These are phyloP conservation scores for Vitis hybrid DNA, from an alignment of 177 flowering plant genomes.

Conservation along the genomic window DNA sequence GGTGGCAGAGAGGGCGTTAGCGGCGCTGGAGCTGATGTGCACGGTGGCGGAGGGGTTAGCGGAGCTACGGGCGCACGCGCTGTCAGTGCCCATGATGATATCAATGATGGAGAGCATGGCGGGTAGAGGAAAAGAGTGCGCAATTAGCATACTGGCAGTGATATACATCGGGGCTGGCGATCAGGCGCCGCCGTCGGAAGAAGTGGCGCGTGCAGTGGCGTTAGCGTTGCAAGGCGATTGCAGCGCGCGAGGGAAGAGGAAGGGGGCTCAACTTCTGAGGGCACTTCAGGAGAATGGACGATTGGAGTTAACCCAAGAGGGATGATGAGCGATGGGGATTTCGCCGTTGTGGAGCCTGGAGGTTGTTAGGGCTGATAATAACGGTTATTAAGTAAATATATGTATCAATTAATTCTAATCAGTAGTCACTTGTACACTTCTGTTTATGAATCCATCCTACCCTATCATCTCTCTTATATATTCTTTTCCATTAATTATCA, in stretches of 20 bases:
- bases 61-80: slow-evolving; percentile 69
- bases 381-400: neutral
- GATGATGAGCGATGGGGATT: no score
- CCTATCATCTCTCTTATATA: no score
- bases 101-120: slow-evolving; percentile 61
- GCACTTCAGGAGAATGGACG: slow-evolving; percentile 37
- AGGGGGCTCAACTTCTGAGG: slow-evolving; percentile 71
- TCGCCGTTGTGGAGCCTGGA: no score
- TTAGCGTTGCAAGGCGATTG: slow-evolving; percentile 80
- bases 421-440: no score
- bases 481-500: no score
- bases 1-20: slow-evolving; percentile 76
- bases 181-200: slow-evolving; percentile 58
- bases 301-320: no score
- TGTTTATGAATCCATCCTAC: no score
- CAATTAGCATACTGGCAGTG: slow-evolving; percentile 64
- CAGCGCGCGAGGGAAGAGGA: slow-evolving; percentile 71
- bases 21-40: slow-evolving; percentile 81
- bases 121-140: slow-evolving; percentile 72
- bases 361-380: no score
- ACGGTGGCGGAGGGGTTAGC: slow-evolving; percentile 78
- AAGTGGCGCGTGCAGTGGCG: slow-evolving; percentile 77
- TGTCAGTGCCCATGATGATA: slow-evolving; percentile 87
- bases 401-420: no score
- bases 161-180: slow-evolving; percentile 35